Evolutionary conservation across 768 basidiomycete genomes (phyloP), one percentile per base, ranked within the genome.

Genomic region (Trametes cubensis): DNA sequence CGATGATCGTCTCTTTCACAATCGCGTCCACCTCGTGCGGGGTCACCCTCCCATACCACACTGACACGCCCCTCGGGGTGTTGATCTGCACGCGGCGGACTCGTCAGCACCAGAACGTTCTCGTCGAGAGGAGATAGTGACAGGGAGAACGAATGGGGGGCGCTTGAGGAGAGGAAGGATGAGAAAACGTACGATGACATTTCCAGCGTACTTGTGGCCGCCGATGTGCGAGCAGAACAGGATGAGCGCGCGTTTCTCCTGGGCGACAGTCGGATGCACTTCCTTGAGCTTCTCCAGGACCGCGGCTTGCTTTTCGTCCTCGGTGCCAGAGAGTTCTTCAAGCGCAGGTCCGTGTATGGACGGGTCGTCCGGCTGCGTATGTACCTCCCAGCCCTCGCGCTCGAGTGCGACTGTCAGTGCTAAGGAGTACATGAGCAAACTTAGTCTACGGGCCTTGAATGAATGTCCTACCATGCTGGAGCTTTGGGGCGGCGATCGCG

Each of bases 1-100:
- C 80, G 58, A 95, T 80, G 64, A 99, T 86, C 18, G 96, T 99
- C 67, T 93, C 89, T 66, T 86, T 83, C 49, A 95, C 93, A 58
- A 95, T 87, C 6, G 88, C 84, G 61, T 89, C 87, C 51, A 95
- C 90, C 70, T 96, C 91, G 71, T 94, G 89, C 8, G 95, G 88
- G 25, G 90, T 89, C 6, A 97, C 94, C 25, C 96, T 87, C 21
- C 96, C 96, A 69, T 98, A 98, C 88, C 94, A 98, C 28, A 98
- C 82, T 41, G 87, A 86, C 23, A 90, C 83, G 21, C 95, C 95
- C 59, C 86, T 83, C 0, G 95, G 94, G 48, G 87, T 92, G 74
- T 92, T 88, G 70, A 98, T 92, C 90, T 95, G 68, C 17, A 50
- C 44, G 38, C 28, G 25, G 15, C 13, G 7, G 39, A 41, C 11